Percentiles rank a stretch among this genome's conserved stretches.
Evolutionary conservation across 495 filamentous ascomycete species (phyloP).

Genomic region (Penicillium steckii): DNA sequence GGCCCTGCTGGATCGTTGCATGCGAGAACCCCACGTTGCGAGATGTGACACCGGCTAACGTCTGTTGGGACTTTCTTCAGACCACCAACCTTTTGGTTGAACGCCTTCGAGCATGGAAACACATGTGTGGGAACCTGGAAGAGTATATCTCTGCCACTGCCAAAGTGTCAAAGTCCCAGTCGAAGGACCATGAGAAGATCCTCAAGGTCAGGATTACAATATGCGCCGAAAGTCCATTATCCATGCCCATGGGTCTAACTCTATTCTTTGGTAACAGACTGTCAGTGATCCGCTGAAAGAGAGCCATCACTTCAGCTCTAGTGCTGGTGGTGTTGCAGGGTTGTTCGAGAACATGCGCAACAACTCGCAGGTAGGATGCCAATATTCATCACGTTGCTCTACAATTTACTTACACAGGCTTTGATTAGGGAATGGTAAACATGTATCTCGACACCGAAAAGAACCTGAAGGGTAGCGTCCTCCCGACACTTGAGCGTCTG

Average conservation of each 20-base stretch:
- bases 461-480: slow-evolving; percentile 75
- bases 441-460: slow-evolving; percentile 86
- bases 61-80: slow-evolving; percentile 33
- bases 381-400: not conserved
- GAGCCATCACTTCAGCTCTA: slow-evolving; percentile 88
- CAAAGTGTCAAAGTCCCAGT: slow-evolving; percentile 76
- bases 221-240: not conserved
- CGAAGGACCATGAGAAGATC: slow-evolving; percentile 94
- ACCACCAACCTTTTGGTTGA: slow-evolving; percentile 77
- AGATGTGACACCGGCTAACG: slow-evolving; percentile 7
- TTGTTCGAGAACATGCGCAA: slow-evolving; percentile 90
- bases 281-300: slow-evolving; percentile 83
- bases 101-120: slow-evolving; percentile 91
- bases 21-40: not conserved
- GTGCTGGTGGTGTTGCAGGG: slow-evolving; percentile 75
- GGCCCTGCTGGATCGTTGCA: not conserved
- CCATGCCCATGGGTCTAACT: not conserved
- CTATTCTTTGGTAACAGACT: slow-evolving; percentile 48
- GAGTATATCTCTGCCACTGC: slow-evolving; percentile 82
- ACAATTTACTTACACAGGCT: not conserved
- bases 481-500: slow-evolving; percentile 84
- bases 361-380: slow-evolving; percentile 71
- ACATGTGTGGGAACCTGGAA: slow-evolving; percentile 85
- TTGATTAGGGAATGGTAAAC: slow-evolving; percentile 68
- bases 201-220: slow-evolving; percentile 65